phyloP scores from a whole-genome alignment of 305 asterid species.

The Fraxinus paxiana region DNA sequence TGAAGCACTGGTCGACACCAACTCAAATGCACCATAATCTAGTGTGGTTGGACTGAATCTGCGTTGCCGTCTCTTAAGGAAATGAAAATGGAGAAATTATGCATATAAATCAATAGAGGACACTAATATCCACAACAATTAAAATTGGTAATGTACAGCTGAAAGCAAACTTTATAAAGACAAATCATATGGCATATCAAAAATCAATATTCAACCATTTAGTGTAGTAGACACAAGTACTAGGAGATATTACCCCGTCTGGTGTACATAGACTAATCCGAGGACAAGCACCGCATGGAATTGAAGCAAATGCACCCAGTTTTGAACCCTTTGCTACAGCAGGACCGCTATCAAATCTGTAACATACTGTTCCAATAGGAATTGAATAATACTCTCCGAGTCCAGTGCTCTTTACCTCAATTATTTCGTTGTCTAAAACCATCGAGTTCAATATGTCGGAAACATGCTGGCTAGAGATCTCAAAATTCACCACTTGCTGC shows the following conservation, averaged over 20 bases:
- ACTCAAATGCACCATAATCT: no score
- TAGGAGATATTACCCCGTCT: constrained; percentile 56
- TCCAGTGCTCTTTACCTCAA: constrained; percentile 76
- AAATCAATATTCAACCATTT: constrained; percentile 53
- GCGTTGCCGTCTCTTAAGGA: neutral
- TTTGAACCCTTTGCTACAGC: constrained; percentile 31
- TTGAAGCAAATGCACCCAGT: constrained; percentile 43
- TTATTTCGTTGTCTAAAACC: constrained; percentile 50
- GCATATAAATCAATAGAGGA: neutral
- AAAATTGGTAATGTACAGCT: neutral
- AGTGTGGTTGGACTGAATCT: neutral
- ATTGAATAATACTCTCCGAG: constrained; percentile 54
- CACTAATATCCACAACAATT: neutral
- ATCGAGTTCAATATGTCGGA: constrained; percentile 41
- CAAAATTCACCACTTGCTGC: constrained; percentile 13
- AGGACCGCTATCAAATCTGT: constrained; percentile 33
- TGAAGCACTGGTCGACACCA: neutral
- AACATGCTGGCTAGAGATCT: constrained; percentile 35
- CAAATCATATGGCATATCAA: constrained; percentile 15
- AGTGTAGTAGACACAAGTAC: constrained; percentile 45
- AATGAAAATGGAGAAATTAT: neutral
- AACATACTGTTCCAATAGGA: constrained; percentile 53
- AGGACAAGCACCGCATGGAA: constrained; percentile 71
- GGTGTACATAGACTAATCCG: constrained; percentile 46
- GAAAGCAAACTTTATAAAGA: neutral